These are phyloP conservation scores for Phytophthora ohioensis DNA, from an alignment of 352 stramenopile genomes.

Conservation along the genomic window DNA sequence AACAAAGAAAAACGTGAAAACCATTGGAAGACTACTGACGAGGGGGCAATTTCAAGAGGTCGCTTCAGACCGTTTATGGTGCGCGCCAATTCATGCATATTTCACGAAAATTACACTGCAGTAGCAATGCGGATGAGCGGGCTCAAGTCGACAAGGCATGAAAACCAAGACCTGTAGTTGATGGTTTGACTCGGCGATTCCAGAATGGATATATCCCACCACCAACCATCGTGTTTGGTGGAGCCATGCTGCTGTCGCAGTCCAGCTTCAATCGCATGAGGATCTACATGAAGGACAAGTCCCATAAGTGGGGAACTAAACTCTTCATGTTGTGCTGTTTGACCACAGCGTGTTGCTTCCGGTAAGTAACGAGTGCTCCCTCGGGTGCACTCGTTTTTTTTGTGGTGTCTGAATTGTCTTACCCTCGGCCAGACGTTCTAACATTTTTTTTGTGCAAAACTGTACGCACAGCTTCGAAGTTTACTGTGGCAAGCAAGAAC, in stretches of 20 bases:
- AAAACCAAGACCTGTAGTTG: constrained; percentile 9
- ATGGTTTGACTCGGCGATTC: constrained; percentile 1
- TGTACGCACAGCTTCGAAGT: constrained; percentile 11
- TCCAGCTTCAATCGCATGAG: constrained; percentile 25
- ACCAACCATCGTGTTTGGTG: constrained; percentile 10
- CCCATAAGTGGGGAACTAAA: constrained; percentile 20
- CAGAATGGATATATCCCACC: constrained; percentile 6
- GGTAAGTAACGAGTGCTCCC: constrained; percentile 9
- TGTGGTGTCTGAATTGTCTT: constrained; percentile 3
- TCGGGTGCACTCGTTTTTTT: constrained; percentile 5
- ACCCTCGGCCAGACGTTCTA: constrained; percentile 1
- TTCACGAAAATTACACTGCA: constrained; percentile 22
- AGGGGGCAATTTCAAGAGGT: constrained; percentile 18
- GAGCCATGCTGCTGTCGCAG: constrained; percentile 10
- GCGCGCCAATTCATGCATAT: constrained; percentile 19
- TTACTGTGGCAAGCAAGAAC: constrained; percentile 5
- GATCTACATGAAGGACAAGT: constrained; percentile 9
- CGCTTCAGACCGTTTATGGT: constrained; percentile 24
- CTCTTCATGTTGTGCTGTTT: constrained; percentile 24
- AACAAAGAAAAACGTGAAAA: constrained; percentile 23
- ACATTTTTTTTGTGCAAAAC: not conserved
- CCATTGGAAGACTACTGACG: constrained; percentile 11
- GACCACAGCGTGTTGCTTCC: constrained; percentile 13
- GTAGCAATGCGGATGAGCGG: not conserved
- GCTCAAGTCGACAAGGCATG: not conserved